Conservation (phyloP, 257 asterid genomes). For the Eustoma russellianum region DNA sequence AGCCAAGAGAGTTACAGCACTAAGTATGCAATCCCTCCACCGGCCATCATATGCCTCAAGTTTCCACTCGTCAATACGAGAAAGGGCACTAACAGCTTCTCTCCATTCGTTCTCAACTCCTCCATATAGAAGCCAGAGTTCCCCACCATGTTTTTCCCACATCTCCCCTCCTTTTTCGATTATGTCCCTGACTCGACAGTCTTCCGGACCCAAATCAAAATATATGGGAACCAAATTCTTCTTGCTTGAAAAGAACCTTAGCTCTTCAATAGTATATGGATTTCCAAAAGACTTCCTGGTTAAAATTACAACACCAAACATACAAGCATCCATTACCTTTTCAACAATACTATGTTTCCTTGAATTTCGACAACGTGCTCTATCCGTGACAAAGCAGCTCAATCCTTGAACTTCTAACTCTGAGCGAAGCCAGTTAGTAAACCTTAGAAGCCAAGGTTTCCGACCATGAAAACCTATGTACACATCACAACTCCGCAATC, state of each 20-base stretch:
- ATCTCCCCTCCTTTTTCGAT: slow-evolving; percentile 84
- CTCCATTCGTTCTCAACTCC: slow-evolving; percentile 94
- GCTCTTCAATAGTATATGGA: slow-evolving; percentile 81
- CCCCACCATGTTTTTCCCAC: slow-evolving; percentile 96
- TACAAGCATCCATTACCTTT: slow-evolving; percentile 70
- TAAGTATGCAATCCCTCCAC: slow-evolving; percentile 87
- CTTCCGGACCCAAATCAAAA: slow-evolving; percentile 83
- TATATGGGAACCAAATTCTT: slow-evolving; percentile 85
- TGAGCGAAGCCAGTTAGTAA: slow-evolving; percentile 79
- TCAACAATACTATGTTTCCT: slow-evolving; percentile 61
- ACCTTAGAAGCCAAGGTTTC: slow-evolving; percentile 49
- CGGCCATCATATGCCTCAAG: slow-evolving; percentile 78
- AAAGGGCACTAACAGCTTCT: slow-evolving; percentile 61
- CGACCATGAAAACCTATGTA: slow-evolving; percentile 78
- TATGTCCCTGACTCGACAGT: slow-evolving; percentile 81
- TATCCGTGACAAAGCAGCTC: slow-evolving; percentile 75
- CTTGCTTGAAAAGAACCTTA: slow-evolving; percentile 76
- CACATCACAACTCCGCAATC: slow-evolving; percentile 69
- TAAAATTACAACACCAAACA: slow-evolving; percentile 76
- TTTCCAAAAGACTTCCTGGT: slow-evolving; percentile 81
- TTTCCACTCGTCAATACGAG: slow-evolving; percentile 93
- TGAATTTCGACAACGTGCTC: slow-evolving; percentile 54
- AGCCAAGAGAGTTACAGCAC: slow-evolving; percentile 86
- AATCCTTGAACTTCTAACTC: slow-evolving; percentile 79
- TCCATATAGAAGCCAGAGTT: slow-evolving; percentile 78